Evolutionary conservation across 495 filamentous ascomycete species (phyloP).

Genomic region (Aspergillus incahuasiensis): DNA sequence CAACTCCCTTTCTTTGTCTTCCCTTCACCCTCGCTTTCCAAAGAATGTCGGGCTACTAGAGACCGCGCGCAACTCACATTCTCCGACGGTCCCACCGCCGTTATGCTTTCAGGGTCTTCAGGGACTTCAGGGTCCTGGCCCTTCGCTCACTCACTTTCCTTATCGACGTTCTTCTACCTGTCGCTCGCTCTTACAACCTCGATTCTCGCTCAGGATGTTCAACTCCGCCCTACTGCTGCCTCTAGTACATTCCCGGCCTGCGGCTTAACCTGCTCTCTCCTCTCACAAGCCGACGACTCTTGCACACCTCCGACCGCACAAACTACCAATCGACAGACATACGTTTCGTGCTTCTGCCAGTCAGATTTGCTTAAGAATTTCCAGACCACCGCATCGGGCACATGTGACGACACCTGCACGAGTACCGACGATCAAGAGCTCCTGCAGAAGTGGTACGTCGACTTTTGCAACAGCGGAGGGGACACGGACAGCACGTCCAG

Average conservation of each 20-base stretch:
- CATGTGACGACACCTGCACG: conserved; percentile 37
- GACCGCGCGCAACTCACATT: not conserved
- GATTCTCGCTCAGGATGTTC: conserved; percentile 23
- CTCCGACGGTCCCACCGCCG: conserved; percentile 15
- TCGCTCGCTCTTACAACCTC: conserved; percentile 17
- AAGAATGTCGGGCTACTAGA: conserved; percentile 9
- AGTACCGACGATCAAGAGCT: conserved; percentile 29
- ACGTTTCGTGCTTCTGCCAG: conserved; percentile 55
- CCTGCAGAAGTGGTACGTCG: conserved; percentile 48
- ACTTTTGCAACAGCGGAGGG: conserved; percentile 34
- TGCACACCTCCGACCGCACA: conserved; percentile 40
- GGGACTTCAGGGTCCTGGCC: conserved; percentile 14
- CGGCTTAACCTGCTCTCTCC: conserved; percentile 40
- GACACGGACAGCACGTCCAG: conserved; percentile 5
- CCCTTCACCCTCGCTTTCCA: conserved; percentile 3
- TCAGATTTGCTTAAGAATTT: conserved; percentile 39
- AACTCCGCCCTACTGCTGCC: conserved; percentile 29
- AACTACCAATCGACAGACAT: conserved; percentile 29
- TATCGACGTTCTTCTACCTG: conserved; percentile 10
- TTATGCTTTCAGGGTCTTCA: conserved; percentile 2
- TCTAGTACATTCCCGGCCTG: conserved; percentile 46
- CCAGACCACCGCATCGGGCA: conserved; percentile 27
- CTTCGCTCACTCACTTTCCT: conserved; percentile 8
- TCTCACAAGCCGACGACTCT: conserved; percentile 39
- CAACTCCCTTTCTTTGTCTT: not conserved